phyloP scores from a whole-genome alignment of 2,329 filamentous ascomycete species.

The Fusarium pilosicola region DNA sequence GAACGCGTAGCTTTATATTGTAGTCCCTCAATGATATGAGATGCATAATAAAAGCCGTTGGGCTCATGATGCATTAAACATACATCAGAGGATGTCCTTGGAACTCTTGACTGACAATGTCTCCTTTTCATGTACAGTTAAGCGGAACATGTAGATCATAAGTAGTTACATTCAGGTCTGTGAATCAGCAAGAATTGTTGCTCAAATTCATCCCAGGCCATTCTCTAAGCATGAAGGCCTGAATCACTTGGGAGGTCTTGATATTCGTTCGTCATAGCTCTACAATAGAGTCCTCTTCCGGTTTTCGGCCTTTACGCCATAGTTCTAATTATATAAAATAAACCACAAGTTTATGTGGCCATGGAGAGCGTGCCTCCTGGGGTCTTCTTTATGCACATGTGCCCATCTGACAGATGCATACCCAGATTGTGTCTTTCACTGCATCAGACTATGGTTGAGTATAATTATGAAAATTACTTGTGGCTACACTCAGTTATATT shows the following conservation, averaged over 20 bases:
- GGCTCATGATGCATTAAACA: not conserved
- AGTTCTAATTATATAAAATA: fast-evolving
- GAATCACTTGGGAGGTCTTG: not conserved
- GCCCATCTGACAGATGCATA: not conserved
- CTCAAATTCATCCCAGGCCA: not conserved
- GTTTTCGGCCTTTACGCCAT: not conserved
- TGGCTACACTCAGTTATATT: not conserved
- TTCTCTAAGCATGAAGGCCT: no score
- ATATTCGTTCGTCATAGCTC: not conserved
- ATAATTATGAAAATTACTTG: fast-evolving
- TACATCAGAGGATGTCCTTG: not conserved
- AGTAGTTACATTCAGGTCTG: not conserved
- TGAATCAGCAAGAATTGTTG: not conserved
- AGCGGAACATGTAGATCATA: fast-evolving
- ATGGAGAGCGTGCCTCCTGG: not conserved
- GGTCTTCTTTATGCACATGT: not conserved
- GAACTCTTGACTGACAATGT: not conserved
- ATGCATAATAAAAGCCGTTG: not conserved
- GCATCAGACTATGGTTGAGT: no score
- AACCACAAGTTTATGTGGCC: not conserved
- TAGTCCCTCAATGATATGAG: not conserved
- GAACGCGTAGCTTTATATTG: not conserved
- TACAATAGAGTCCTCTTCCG: not conserved
- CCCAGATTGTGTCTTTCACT: not conserved
- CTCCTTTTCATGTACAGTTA: not conserved